phyloP scores from a whole-genome alignment of 441 rosid species.

The Bocquillonia castaneifolia region DNA sequence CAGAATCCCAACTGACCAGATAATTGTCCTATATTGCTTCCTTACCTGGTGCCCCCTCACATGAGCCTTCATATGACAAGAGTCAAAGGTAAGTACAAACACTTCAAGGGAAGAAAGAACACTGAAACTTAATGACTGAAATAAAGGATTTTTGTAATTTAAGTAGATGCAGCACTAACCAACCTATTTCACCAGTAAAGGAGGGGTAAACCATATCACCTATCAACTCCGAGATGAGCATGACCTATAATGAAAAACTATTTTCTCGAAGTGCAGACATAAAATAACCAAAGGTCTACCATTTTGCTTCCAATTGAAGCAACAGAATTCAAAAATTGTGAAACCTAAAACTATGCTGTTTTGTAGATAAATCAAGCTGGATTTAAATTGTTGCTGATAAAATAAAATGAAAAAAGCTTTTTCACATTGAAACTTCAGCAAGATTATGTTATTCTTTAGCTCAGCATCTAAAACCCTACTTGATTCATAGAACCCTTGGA shows the following conservation, averaged over 20 bases:
- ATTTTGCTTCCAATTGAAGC: background rate
- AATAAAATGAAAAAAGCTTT: background rate
- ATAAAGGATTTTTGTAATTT: background rate
- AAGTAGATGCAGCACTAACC: background rate
- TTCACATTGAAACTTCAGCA: background rate
- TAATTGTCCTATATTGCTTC: constrained; percentile 60
- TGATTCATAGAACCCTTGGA: background rate
- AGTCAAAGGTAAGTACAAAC: background rate
- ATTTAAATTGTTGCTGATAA: background rate
- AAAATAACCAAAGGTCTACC: background rate
- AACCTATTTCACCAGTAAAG: background rate
- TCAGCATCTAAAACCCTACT: background rate
- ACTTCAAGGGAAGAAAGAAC: background rate
- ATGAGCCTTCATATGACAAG: constrained; percentile 58
- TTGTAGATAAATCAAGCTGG: background rate
- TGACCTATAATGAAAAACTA: background rate
- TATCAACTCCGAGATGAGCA: background rate
- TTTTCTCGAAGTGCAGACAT: background rate
- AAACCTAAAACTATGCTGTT: background rate
- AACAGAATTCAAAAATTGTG: background rate
- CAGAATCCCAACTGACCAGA: constrained; percentile 89
- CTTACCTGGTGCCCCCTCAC: constrained; percentile 93
- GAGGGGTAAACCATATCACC: background rate
- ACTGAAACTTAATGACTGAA: background rate
- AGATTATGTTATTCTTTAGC: too few relatives aligned